phyloP scores from a whole-genome alignment of 2,329 filamentous ascomycete species.

The Phyllosticta capitalensis region DNA sequence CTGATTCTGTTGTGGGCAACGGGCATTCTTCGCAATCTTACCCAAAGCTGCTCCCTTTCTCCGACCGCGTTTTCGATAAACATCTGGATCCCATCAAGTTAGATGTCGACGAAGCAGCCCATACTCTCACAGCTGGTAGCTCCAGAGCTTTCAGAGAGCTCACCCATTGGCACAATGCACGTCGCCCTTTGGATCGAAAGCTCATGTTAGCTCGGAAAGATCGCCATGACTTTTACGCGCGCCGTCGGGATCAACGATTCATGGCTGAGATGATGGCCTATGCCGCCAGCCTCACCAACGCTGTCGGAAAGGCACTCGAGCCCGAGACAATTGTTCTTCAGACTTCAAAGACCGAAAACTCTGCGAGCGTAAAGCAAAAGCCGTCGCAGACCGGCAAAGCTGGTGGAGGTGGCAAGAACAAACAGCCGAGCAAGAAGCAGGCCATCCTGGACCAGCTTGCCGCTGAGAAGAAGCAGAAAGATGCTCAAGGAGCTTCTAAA shows the following conservation, averaged over 20 bases:
- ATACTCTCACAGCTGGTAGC: constrained; percentile 16
- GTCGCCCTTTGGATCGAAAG: constrained; percentile 39
- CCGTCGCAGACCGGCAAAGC: background rate
- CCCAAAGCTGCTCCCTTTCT: constrained; percentile 35
- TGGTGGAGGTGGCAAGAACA: constrained; percentile 4
- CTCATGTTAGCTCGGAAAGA: constrained; percentile 22
- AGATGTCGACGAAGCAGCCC: constrained; percentile 23
- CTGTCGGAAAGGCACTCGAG: constrained; percentile 51
- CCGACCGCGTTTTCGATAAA: constrained; percentile 38
- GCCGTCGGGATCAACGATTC: constrained; percentile 50
- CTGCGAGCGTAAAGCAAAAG: no score
- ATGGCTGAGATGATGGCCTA: constrained; percentile 61
- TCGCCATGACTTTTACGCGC: constrained; percentile 28
- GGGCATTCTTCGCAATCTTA: background rate
- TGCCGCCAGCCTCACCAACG: constrained; percentile 59
- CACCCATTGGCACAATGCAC: constrained; percentile 55
- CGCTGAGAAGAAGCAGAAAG: constrained; percentile 32
- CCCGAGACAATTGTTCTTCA: constrained; percentile 53
- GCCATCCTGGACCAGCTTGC: constrained; percentile 36
- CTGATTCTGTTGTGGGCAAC: background rate
- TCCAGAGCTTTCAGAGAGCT: constrained; percentile 39
- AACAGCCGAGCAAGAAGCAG: constrained; percentile 24
- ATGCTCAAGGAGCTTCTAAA: constrained; percentile 32
- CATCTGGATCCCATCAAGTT: constrained; percentile 38
- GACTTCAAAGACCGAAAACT: constrained; percentile 14